These are phyloP conservation scores for Copromyces sp. DNA, from an alignment of 495 filamentous ascomycete genomes.

Conservation along the genomic window DNA sequence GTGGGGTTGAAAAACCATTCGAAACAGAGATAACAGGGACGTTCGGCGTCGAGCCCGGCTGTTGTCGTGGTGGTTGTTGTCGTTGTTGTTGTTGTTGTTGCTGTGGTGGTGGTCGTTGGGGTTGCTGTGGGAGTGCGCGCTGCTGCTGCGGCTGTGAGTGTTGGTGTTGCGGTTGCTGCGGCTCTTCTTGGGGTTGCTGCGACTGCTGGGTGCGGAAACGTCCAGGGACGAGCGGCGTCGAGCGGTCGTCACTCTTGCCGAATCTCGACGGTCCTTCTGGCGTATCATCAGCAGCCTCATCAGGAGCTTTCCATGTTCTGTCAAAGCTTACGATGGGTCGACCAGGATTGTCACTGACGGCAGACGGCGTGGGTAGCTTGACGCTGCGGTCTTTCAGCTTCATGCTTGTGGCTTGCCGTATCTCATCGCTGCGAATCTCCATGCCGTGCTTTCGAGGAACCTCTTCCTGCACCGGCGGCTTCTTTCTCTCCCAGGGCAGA, in stretches of 20 bases:
- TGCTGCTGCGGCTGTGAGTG: slow-evolving; percentile 9
- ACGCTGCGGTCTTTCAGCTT: slow-evolving; percentile 72
- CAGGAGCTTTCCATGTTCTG: slow-evolving; percentile 61
- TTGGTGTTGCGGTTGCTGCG: not conserved
- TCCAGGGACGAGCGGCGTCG: slow-evolving; percentile 18
- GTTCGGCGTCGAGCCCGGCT: slow-evolving; percentile 14
- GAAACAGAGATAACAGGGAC: slow-evolving; percentile 56
- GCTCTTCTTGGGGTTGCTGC: slow-evolving; percentile 15
- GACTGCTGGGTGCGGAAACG: slow-evolving; percentile 15
- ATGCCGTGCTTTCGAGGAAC: slow-evolving; percentile 56
- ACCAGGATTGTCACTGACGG: slow-evolving; percentile 74
- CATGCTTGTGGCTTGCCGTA: slow-evolving; percentile 85
- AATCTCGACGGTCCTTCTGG: slow-evolving; percentile 28
- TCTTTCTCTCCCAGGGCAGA: slow-evolving; percentile 17
- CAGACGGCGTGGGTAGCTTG: slow-evolving; percentile 73
- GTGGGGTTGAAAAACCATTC: slow-evolving; percentile 27
- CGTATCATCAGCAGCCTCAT: slow-evolving; percentile 47
- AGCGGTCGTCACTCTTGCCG: slow-evolving; percentile 12
- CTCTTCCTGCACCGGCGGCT: slow-evolving; percentile 9
- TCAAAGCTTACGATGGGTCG: slow-evolving; percentile 93
- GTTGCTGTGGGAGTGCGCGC: slow-evolving; percentile 1
- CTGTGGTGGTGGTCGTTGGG: not conserved
- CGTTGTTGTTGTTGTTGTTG: not conserved
- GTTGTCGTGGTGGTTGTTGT: not conserved
- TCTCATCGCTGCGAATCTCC: slow-evolving; percentile 78